Percentiles rank a stretch among this genome's conserved stretches.
Conservation (phyloP, 1,284 basidiomycete genomes). For the Mixia osmundae region DNA sequence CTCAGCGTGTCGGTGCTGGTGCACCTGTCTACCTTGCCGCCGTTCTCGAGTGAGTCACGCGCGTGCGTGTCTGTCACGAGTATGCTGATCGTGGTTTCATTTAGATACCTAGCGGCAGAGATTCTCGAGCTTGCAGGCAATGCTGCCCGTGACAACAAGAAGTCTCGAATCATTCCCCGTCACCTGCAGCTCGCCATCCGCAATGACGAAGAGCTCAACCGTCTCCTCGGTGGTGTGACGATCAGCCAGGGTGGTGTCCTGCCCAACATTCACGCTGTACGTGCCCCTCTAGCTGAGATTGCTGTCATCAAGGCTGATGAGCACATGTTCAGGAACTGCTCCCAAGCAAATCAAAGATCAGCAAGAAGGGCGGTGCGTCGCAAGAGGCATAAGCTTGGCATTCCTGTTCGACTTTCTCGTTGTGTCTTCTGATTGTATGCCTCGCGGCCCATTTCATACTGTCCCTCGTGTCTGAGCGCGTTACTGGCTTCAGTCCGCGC, state of each 20-base stretch:
- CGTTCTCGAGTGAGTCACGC: too few relatives aligned
- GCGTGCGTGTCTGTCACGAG: too few relatives aligned
- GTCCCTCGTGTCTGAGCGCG: too few relatives aligned
- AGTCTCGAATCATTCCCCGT: constrained; percentile 76
- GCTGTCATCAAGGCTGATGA: too few relatives aligned
- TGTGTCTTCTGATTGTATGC: too few relatives aligned
- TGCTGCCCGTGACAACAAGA: constrained; percentile 44
- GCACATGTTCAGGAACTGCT: too few relatives aligned
- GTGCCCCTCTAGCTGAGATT: background rate
- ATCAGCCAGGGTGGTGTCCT: constrained; percentile 86
- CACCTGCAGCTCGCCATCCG: constrained; percentile 69
- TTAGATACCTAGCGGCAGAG: constrained; percentile 64
- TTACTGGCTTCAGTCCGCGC: too few relatives aligned
- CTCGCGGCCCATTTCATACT: too few relatives aligned
- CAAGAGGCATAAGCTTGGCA: too few relatives aligned
- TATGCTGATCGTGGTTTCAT: too few relatives aligned
- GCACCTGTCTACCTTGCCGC: constrained; percentile 2
- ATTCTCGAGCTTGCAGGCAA: constrained; percentile 72
- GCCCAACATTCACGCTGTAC: constrained; percentile 34
- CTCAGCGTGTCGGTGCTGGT: constrained; percentile 2
- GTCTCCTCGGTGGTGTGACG: constrained; percentile 56
- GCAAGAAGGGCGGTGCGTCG: background rate
- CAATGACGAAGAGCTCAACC: constrained; percentile 32
- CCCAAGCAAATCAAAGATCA: background rate
- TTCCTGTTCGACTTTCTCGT: too few relatives aligned